Base-by-base conservation (phyloP, 257 asterid genomes). In the Ocimum tenuiflorum region DNA sequence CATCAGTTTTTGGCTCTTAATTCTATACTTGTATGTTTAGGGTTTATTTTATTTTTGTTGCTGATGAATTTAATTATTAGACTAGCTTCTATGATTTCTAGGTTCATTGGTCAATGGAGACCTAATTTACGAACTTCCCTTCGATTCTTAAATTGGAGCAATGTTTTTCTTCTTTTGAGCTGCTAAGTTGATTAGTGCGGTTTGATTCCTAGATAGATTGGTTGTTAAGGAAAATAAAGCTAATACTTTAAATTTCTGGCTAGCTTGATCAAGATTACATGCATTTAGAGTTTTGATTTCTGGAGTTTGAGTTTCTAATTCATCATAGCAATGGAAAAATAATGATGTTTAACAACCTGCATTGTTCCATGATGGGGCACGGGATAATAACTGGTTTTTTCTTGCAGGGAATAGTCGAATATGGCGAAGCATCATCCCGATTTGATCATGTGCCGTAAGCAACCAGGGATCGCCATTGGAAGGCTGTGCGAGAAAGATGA, bases 361-460 rank as follows among this genome's bases (percentile, higher is more conserved):
- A 6, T 33, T 55, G 35, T 8, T 65, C 4, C 36, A 17, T 7
- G 43, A 62, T 38, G 6, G 38, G 8, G 6, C 17, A 33, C 15
- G 11, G 60, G 60, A 9, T 12, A 8, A 31, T 6, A 31, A 9
- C 24, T 8, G 39, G 43, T 18, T 17, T 10, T 35, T 50, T 27
- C 7, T 10, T 51, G 63, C 63, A 73, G 73, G 35, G 73, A 58
- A 22, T 63, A 63, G 66, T 42, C 56, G 50, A 80, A 23, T 7
- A 91, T 88, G 96, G 95, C 97, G 8, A 91, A 91, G 77, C 97
- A 91, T 80, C 96, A 86, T 31, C 96, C 97, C 7, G 96, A 91
- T 73, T 62, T 88, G 71, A 91, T 91, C 51, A 91, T 91, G 97
- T 91, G 97, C 74, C 79, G 96, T 10, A 91, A 88, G 78, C 96